These are phyloP conservation scores for Tolypocladium paradoxum DNA, from an alignment of 2,329 filamentous ascomycete genomes.

Conservation along the genomic window DNA sequence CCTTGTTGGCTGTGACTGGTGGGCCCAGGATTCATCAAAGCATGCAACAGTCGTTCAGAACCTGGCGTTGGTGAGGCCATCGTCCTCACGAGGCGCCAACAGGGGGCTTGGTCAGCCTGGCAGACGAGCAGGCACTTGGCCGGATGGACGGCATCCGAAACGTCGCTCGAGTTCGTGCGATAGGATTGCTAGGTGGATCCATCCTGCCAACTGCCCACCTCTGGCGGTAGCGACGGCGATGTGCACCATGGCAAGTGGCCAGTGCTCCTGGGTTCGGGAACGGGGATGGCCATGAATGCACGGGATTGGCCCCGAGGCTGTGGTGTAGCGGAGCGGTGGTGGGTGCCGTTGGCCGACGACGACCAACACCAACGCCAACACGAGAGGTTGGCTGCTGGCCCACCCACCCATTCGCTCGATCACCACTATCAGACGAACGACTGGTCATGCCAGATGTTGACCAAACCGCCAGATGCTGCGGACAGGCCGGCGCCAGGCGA, in stretches of 20 bases:
- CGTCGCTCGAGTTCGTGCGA: neutral
- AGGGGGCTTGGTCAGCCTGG: neutral
- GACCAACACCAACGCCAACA: no score
- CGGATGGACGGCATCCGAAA: neutral
- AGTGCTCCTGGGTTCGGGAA: neutral
- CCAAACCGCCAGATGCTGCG: neutral
- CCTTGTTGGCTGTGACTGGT: neutral
- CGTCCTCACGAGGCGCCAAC: neutral
- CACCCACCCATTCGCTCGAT: neutral
- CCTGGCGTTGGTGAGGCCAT: neutral
- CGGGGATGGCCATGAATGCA: neutral
- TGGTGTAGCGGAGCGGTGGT: no score
- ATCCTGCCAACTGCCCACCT: neutral
- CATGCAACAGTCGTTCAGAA: neutral
- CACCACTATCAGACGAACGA: neutral
- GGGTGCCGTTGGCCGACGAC: no score
- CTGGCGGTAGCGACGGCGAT: neutral
- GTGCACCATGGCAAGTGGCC: neutral
- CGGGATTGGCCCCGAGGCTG: neutral
- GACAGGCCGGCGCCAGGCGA: neutral
- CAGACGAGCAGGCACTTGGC: neutral
- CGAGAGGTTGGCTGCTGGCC: no score
- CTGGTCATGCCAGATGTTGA: neutral
- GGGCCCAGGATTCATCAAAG: neutral
- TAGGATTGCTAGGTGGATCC: neutral